These are phyloP conservation scores for Drechslerella stenobrocha DNA, from an alignment of 2,329 filamentous ascomycete genomes.

Conservation along the genomic window DNA sequence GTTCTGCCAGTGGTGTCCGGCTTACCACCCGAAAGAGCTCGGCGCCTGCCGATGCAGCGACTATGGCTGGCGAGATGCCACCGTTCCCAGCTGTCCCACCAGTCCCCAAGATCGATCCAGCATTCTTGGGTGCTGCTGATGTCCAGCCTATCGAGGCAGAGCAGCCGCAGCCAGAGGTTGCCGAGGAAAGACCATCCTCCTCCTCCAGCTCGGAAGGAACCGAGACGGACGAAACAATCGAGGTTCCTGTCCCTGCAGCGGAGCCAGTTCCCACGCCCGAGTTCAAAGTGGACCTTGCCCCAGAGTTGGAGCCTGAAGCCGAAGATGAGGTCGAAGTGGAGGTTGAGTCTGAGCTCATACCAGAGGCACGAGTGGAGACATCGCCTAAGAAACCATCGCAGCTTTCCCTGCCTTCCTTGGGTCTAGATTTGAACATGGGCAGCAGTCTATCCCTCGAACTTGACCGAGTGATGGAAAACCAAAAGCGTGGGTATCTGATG, in stretches of 20 bases:
- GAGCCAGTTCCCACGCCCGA: slow-evolving; percentile 20
- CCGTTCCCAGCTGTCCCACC: slow-evolving; percentile 48
- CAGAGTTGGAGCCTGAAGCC: slow-evolving; percentile 56
- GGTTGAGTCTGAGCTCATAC: slow-evolving; percentile 79
- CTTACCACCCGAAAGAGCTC: slow-evolving; percentile 87
- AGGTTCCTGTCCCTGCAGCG: slow-evolving; percentile 56
- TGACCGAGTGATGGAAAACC: slow-evolving; percentile 49
- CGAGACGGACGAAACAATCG: slow-evolving; percentile 55
- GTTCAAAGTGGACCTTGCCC: slow-evolving; percentile 60
- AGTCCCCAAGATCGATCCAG: slow-evolving; percentile 41
- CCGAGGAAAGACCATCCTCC: slow-evolving; percentile 51
- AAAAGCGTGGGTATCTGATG: slow-evolving; percentile 97
- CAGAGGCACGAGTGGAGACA: slow-evolving; percentile 72
- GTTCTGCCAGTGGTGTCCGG: slow-evolving; percentile 75
- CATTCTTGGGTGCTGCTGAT: slow-evolving; percentile 59
- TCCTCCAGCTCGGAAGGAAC: slow-evolving; percentile 47
- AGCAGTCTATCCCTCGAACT: slow-evolving; percentile 43
- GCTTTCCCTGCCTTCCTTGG: slow-evolving; percentile 36
- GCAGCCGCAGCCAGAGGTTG: slow-evolving; percentile 54
- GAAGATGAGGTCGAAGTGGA: slow-evolving; percentile 59
- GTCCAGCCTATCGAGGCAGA: slow-evolving; percentile 61
- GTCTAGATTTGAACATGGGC: slow-evolving; percentile 44
- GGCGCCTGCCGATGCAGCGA: slow-evolving; percentile 77
- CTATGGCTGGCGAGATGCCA: slow-evolving; percentile 69
- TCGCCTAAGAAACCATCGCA: slow-evolving; percentile 27